phyloP scores from a whole-genome alignment of 495 filamentous ascomycete species.

The Penicillium salamii region DNA sequence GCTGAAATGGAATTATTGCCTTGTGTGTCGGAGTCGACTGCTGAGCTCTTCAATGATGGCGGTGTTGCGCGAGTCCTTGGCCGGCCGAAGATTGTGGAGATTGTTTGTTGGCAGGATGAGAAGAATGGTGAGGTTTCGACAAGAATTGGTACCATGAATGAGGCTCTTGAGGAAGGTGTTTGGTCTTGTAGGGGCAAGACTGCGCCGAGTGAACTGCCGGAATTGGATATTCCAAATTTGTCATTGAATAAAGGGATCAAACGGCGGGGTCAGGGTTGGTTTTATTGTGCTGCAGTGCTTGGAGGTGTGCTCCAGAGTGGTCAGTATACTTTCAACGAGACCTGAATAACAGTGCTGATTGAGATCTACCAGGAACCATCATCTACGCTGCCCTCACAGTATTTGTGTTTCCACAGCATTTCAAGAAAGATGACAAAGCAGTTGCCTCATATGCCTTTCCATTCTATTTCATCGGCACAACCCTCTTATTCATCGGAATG shows the following conservation, averaged over 20 bases:
- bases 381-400: conserved; percentile 35
- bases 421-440: conserved; percentile 27
- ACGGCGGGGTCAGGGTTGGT: conserved; percentile 29
- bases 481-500: conserved; percentile 39
- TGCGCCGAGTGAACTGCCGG: conserved; percentile 9
- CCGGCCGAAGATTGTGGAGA: conserved; percentile 38
- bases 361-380: conserved; percentile 23
- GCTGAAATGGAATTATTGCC: conserved; percentile 41
- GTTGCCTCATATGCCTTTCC: conserved; percentile 40
- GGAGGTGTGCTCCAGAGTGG: conserved; percentile 32
- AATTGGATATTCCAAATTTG: conserved; percentile 43
- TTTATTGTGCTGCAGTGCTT: conserved; percentile 29
- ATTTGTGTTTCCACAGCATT: conserved; percentile 24
- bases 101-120: conserved; percentile 34
- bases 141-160: conserved; percentile 28
- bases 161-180: conserved; percentile 24
- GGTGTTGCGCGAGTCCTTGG: conserved; percentile 42
- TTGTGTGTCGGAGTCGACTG: conserved; percentile 41
- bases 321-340: too few species aligned
- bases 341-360: too few species aligned
- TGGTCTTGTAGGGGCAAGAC: conserved; percentile 18
- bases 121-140: conserved; percentile 9
- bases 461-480: conserved; percentile 34
- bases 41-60: conserved; percentile 44
- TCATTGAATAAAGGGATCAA: conserved; percentile 48